Evolutionary conservation across 2,329 filamentous ascomycete genomes (phyloP).

Genomic region (Tolypocladium inflatum): DNA sequence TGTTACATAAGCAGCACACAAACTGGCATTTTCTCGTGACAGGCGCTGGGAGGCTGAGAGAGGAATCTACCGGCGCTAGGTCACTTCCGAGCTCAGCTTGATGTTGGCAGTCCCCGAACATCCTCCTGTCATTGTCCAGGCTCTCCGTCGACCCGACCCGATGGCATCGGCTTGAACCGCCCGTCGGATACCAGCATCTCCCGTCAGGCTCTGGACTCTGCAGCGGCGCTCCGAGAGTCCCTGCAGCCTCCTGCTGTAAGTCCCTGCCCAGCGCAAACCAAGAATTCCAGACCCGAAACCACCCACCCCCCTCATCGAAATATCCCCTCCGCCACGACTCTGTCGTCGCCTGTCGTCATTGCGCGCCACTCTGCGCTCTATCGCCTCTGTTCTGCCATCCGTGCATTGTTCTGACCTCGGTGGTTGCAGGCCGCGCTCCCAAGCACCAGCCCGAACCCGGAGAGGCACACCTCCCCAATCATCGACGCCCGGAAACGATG

Average conservation of each 20-base stretch:
- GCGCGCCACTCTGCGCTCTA: neutral
- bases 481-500: constrained; percentile 16
- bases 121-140: neutral
- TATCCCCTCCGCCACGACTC: neutral
- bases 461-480: neutral
- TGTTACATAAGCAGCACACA: constrained; percentile 11
- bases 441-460: neutral
- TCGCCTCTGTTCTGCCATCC: neutral
- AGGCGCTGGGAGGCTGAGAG: constrained; percentile 7
- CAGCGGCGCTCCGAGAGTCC: constrained; percentile 3
- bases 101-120: neutral
- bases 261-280: constrained; percentile 4
- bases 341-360: neutral
- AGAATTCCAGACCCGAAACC: constrained; percentile 5
- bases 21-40: constrained; percentile 7
- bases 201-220: neutral
- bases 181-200: neutral
- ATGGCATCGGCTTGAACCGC: constrained; percentile 11
- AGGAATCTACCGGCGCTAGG: constrained; percentile 14
- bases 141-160: constrained; percentile 6
- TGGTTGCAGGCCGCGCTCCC: neutral
- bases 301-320: neutral
- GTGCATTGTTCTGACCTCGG: neutral
- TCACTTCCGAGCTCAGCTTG: constrained; percentile 10
- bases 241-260: constrained; percentile 7